These are phyloP conservation scores for Solanum neorickii DNA, from an alignment of 257 asterid genomes.

Conservation along the genomic window DNA sequence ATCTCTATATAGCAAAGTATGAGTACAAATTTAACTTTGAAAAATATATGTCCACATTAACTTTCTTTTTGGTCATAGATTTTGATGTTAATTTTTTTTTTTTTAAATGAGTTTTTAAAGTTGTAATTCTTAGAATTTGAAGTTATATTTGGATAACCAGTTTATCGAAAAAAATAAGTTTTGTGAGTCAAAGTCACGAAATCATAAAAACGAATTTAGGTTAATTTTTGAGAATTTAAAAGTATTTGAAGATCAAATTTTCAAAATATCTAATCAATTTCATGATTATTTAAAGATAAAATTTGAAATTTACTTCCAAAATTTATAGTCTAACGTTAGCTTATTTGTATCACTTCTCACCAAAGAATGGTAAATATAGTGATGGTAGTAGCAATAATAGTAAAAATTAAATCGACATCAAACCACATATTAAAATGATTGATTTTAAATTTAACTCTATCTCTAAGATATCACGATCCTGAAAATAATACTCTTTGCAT, in stretches of 20 bases:
- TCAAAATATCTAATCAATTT: neutral
- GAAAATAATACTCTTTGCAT: neutral
- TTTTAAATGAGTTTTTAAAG: no score
- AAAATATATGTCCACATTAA: neutral
- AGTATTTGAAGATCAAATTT: neutral
- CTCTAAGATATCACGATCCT: neutral
- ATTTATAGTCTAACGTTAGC: rapidly evolving
- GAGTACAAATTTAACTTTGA: neutral
- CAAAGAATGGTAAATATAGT: neutral
- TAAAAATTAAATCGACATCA: neutral
- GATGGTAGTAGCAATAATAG: neutral
- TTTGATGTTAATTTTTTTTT: no score
- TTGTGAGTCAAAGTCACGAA: no score
- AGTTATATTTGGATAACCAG: no score
- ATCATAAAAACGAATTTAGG: neutral
- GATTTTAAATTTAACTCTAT: neutral
- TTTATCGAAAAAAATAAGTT: no score
- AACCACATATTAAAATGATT: neutral
- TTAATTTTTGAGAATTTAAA: neutral
- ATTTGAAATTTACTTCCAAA: no score
- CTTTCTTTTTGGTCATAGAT: neutral
- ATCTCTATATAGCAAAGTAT: neutral
- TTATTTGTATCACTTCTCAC: neutral
- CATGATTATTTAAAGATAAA: neutral
- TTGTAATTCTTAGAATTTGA: no score